Evolutionary conservation across 2,329 filamentous ascomycete genomes (phyloP).

Genomic region (Fusarium sororula): DNA sequence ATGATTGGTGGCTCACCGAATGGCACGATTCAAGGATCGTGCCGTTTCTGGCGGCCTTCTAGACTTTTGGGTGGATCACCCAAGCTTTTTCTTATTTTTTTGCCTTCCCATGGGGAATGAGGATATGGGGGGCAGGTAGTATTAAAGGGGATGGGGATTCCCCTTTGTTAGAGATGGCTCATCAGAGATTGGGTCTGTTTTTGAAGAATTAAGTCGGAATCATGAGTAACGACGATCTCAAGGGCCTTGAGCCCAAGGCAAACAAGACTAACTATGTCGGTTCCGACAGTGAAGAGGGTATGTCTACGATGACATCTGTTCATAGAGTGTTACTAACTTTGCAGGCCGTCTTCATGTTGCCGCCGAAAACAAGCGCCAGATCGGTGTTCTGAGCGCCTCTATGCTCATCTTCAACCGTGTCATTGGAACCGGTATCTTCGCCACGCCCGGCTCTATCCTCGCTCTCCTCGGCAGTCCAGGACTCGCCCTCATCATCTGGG

Average conservation of each 20-base stretch:
- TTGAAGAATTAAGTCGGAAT: neutral
- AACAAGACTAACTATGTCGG: slow-evolving; percentile 27
- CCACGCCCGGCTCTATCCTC: slow-evolving; percentile 68
- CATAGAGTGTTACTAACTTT: neutral
- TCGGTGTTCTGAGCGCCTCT: slow-evolving; percentile 63
- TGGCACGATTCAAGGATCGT: slow-evolving; percentile 33
- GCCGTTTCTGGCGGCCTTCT: slow-evolving; percentile 40
- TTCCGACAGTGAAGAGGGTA: slow-evolving; percentile 39
- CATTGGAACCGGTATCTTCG: slow-evolving; percentile 74
- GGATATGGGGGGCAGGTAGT: neutral
- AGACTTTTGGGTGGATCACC: slow-evolving; percentile 30
- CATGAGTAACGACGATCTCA: slow-evolving; percentile 36
- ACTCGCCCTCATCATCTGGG: slow-evolving; percentile 70
- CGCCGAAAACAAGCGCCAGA: slow-evolving; percentile 61
- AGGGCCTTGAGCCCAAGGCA: slow-evolving; percentile 18
- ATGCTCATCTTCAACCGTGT: slow-evolving; percentile 73
- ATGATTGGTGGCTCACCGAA: slow-evolving; percentile 12
- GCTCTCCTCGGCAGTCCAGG: slow-evolving; percentile 68
- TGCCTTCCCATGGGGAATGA: slow-evolving; percentile 18
- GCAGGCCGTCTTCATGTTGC: slow-evolving; percentile 49
- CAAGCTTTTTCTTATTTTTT: slow-evolving; percentile 16
- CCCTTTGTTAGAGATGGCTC: neutral
- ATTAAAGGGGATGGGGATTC: slow-evolving; percentile 19
- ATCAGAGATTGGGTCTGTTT: neutral
- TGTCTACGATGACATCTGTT: neutral